Conservation (phyloP, 805 yeast genomes). For the Yamadazyma paraphyllophila region DNA sequence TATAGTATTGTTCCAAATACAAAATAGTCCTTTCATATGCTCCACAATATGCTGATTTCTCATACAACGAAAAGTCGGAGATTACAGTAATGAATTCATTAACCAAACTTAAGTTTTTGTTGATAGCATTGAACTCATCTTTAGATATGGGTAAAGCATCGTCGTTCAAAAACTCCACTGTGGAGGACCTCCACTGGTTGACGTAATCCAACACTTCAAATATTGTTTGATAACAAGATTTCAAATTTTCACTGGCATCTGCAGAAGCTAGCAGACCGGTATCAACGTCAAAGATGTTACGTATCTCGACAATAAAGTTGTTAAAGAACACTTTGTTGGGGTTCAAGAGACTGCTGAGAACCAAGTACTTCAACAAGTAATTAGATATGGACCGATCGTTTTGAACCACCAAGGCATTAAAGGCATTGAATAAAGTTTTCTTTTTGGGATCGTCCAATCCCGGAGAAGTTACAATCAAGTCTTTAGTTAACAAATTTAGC, state of each 20-base stretch:
- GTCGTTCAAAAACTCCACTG: slow-evolving; percentile 26
- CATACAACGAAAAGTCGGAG: slow-evolving; percentile 70
- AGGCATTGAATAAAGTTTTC: slow-evolving; percentile 30
- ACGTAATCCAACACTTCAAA: slow-evolving; percentile 82
- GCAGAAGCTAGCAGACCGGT: slow-evolving; percentile 39
- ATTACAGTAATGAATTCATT: slow-evolving; percentile 50
- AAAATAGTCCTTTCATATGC: slow-evolving; percentile 85
- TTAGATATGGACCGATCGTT: slow-evolving; percentile 69
- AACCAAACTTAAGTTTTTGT: slow-evolving; percentile 28
- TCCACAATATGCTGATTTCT: slow-evolving; percentile 76
- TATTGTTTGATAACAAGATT: slow-evolving; percentile 66
- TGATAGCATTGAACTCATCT: slow-evolving; percentile 14
- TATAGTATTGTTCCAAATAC: slow-evolving; percentile 74
- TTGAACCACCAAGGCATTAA: slow-evolving; percentile 62
- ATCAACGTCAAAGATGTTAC: slow-evolving; percentile 48
- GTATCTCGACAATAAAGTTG: slow-evolving; percentile 57
- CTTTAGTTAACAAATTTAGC: slow-evolving; percentile 69
- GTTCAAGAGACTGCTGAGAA: slow-evolving; percentile 59
- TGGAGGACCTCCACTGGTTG: slow-evolving; percentile 65
- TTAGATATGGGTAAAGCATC: slow-evolving; percentile 3
- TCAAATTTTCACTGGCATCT: slow-evolving; percentile 55
- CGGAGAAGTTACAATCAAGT: slow-evolving; percentile 51
- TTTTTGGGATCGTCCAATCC: slow-evolving; percentile 16
- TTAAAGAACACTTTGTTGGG: slow-evolving; percentile 37
- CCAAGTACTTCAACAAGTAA: slow-evolving; percentile 73